Conservation (phyloP, 2,329 filamentous ascomycete genomes). For the Penicillium sp. region DNA sequence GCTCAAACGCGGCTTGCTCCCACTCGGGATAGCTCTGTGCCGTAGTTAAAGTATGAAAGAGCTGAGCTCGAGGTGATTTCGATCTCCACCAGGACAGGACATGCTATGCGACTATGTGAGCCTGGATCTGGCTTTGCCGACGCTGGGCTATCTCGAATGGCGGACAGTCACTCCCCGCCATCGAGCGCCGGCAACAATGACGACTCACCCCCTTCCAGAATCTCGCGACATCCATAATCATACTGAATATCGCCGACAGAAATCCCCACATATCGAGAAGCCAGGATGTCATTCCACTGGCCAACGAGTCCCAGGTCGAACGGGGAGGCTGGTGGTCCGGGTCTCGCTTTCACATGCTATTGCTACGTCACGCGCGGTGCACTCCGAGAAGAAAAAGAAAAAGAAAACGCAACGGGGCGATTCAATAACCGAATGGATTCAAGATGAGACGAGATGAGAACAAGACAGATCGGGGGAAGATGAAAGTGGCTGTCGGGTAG, state of each 20-base stretch:
- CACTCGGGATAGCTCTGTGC: slow-evolving; percentile 78
- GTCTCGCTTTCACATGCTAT: slow-evolving; percentile 29
- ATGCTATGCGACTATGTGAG: slow-evolving; percentile 53
- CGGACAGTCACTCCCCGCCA: slow-evolving; percentile 6
- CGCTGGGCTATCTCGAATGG: not conserved
- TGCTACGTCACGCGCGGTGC: slow-evolving; percentile 16
- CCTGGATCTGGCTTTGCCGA: not conserved
- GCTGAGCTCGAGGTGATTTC: slow-evolving; percentile 62
- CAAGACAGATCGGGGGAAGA: too few species aligned
- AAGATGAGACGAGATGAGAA: too few species aligned
- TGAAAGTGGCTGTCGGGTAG: too few species aligned
- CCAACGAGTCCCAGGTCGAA: slow-evolving; percentile 4
- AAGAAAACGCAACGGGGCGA: too few species aligned
- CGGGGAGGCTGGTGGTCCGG: slow-evolving; percentile 6
- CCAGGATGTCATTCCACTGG: slow-evolving; percentile 25
- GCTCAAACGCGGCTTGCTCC: slow-evolving; percentile 75
- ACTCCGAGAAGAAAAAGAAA: slow-evolving; percentile 7
- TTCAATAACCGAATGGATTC: not conserved
- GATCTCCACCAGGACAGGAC: slow-evolving; percentile 64
- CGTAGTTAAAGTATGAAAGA: slow-evolving; percentile 63
- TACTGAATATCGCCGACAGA: slow-evolving; percentile 49
- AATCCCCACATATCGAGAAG: slow-evolving; percentile 27
- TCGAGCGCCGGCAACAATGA: not conserved
- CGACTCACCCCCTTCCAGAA: slow-evolving; percentile 60
- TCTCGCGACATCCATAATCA: slow-evolving; percentile 59